Conservation (phyloP, 1,139 yeast species). For the Taphrina pruni region DNA sequence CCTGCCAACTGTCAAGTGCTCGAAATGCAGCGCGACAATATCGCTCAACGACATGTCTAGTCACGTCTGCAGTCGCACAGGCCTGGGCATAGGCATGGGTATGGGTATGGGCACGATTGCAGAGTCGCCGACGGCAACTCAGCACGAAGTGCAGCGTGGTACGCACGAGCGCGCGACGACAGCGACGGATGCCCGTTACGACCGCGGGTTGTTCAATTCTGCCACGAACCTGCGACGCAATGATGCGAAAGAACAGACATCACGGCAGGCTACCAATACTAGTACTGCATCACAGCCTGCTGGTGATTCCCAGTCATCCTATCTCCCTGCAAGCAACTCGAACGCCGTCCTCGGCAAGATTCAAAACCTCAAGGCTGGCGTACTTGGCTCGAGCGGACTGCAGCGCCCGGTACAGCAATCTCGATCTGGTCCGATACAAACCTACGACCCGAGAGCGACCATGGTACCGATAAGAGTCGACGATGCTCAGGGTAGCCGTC, state of each 20-base stretch:
- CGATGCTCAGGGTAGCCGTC: background rate
- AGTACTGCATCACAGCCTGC: background rate
- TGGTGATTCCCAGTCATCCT: background rate
- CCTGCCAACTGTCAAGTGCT: constrained; percentile 36
- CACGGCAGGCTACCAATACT: background rate
- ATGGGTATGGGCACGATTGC: constrained; percentile 28
- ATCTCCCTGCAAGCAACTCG: constrained; percentile 12
- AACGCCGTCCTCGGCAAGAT: constrained; percentile 31
- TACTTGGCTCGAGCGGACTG: constrained; percentile 22
- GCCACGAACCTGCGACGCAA: background rate
- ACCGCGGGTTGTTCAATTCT: constrained; percentile 9
- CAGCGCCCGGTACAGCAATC: constrained; percentile 7
- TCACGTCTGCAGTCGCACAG: constrained; percentile 18
- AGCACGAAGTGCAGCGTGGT: background rate
- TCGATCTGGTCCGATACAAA: constrained; percentile 27
- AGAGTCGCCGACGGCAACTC: constrained; percentile 6
- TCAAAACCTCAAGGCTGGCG: constrained; percentile 20
- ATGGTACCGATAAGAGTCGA: constrained; percentile 24
- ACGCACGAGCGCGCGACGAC: background rate
- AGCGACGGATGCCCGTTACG: background rate
- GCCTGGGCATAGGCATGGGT: background rate
- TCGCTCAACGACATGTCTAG: constrained; percentile 29
- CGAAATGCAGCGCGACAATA: constrained; percentile 28
- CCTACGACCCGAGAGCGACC: constrained; percentile 36
- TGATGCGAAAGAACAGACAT: background rate